These are phyloP conservation scores for Rosa rugosa DNA, from an alignment of 306 rosid genomes.

Conservation along the genomic window DNA sequence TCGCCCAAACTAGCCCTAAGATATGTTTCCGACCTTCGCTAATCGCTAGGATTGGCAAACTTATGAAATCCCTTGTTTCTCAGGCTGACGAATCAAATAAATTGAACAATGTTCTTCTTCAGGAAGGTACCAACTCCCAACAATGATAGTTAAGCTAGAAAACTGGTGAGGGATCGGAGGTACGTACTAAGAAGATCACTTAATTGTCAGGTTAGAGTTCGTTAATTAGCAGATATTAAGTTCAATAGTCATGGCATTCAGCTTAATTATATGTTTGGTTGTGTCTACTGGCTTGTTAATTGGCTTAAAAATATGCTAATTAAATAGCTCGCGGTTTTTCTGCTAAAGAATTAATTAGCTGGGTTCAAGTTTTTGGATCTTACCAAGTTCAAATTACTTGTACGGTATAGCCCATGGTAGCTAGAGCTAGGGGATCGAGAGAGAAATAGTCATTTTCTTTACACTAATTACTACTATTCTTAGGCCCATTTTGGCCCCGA, in stretches of 20 bases:
- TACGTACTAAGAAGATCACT: background rate
- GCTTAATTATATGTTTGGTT: background rate
- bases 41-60: constrained; percentile 8
- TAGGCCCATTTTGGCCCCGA: too few species aligned
- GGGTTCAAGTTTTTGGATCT: background rate
- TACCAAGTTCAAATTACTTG: background rate
- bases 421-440: background rate
- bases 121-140: background rate
- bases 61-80: background rate
- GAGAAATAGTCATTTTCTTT: background rate
- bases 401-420: background rate
- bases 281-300: background rate
- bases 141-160: constrained; percentile 13
- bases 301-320: background rate
- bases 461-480: constrained; percentile 4
- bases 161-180: background rate
- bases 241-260: background rate
- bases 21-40: background rate
- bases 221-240: background rate
- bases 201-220: background rate
- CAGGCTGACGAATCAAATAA: background rate
- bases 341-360: background rate
- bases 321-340: background rate
- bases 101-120: background rate
- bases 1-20: too few species aligned